These are phyloP conservation scores for Yarrowia galli DNA, from an alignment of 1,139 yeast species.

Conservation along the genomic window DNA sequence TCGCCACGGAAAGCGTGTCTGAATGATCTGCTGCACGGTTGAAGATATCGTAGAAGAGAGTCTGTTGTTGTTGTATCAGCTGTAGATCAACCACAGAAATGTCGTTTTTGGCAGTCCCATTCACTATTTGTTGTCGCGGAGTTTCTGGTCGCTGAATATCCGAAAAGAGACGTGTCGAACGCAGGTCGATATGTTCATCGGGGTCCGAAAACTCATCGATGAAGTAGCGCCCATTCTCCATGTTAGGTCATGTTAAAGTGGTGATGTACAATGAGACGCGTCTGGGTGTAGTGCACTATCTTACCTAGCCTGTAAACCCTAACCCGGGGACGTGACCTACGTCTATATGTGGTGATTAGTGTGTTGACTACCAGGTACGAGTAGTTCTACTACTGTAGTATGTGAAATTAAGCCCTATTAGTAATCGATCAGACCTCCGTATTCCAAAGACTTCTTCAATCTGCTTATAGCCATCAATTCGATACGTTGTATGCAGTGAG, in stretches of 20 bases:
- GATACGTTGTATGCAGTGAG: background rate
- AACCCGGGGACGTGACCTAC: background rate
- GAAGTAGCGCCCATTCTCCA: slow-evolving; percentile 25
- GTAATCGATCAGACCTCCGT: background rate
- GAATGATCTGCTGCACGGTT: slow-evolving; percentile 9
- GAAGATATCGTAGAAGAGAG: slow-evolving; percentile 16
- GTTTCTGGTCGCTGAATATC: background rate
- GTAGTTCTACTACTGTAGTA: no score
- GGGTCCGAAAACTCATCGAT: slow-evolving; percentile 16
- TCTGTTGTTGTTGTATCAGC: slow-evolving; percentile 13
- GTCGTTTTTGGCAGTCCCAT: background rate
- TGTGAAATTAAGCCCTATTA: no score
- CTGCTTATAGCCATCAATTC: background rate
- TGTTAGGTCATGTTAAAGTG: slow-evolving; percentile 24
- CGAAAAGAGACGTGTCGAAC: slow-evolving; percentile 1
- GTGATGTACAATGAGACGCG: slow-evolving; percentile 9
- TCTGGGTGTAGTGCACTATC: slow-evolving; percentile 30
- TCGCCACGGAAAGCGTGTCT: background rate
- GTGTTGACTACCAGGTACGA: no score
- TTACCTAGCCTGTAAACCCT: slow-evolving; percentile 1
- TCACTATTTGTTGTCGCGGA: background rate
- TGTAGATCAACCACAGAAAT: slow-evolving; percentile 4
- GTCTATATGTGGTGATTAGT: background rate
- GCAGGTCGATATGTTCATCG: background rate
- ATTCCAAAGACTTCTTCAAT: no score